Evolutionary conservation across 2,329 filamentous ascomycete species (phyloP).

Genomic region (Aphanoascus verrucosus): DNA sequence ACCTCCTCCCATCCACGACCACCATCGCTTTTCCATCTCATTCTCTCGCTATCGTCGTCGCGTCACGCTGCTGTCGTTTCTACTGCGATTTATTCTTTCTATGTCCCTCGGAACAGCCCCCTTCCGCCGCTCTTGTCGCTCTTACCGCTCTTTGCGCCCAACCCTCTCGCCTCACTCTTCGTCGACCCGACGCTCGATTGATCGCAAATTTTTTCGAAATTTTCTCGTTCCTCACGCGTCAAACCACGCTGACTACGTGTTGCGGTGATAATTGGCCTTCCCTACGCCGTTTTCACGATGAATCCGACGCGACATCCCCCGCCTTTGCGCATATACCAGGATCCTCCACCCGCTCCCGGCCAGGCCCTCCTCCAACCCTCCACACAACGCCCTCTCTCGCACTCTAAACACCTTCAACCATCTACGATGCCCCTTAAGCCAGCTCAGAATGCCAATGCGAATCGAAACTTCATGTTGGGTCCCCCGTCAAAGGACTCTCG

Average conservation of each 20-base stretch:
- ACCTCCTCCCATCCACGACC: not conserved
- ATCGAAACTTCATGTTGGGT: constrained; percentile 56
- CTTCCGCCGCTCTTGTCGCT: not conserved
- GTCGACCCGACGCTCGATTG: not conserved
- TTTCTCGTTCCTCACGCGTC: constrained; percentile 22
- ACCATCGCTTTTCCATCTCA: not conserved
- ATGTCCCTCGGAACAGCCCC: constrained; percentile 2
- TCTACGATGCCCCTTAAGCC: constrained; percentile 42
- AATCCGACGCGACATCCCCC: constrained; percentile 33
- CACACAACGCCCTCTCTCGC: constrained; percentile 15
- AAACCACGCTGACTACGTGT: constrained; percentile 17
- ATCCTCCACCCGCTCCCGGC: constrained; percentile 37
- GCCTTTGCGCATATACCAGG: constrained; percentile 50
- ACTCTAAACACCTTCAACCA: constrained; percentile 39
- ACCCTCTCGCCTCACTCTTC: not conserved
- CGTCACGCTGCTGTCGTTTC: not conserved
- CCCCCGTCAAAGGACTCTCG: constrained; percentile 41
- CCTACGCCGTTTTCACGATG: constrained; percentile 22
- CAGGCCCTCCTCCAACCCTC: constrained; percentile 30
- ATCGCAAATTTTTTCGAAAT: not conserved
- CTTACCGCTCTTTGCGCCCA: constrained; percentile 12
- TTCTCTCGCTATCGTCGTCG: constrained; percentile 1
- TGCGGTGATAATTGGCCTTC: constrained; percentile 11
- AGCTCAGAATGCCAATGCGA: constrained; percentile 33
- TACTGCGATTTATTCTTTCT: constrained; percentile 1